These are phyloP conservation scores for Vicia faba DNA, from an alignment of 306 rosid genomes.

Conservation along the genomic window DNA sequence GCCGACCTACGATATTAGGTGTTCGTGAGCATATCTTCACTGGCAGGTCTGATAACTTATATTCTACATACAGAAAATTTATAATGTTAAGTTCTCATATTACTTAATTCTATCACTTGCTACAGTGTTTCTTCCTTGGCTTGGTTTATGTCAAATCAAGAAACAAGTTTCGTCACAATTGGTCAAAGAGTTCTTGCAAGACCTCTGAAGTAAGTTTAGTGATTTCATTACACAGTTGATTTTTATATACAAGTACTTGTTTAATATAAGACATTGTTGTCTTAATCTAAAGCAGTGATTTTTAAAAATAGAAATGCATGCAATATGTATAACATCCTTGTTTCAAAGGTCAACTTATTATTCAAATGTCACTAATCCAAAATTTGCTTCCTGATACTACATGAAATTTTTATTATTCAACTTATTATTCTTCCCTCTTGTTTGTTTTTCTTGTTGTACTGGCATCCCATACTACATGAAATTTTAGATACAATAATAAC, in stretches of 20 bases:
- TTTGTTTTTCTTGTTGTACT: slow-evolving; percentile 5
- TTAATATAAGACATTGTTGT: slow-evolving; percentile 16
- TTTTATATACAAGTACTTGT: slow-evolving; percentile 11
- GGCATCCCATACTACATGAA: slow-evolving; percentile 26
- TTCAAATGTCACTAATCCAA: neutral
- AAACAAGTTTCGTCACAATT: slow-evolving; percentile 89
- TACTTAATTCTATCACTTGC: slow-evolving; percentile 27
- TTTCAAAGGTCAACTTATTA: slow-evolving; percentile 31
- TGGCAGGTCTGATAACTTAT: slow-evolving; percentile 71
- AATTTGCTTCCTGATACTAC: slow-evolving; percentile 6
- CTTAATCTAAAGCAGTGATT: slow-evolving; percentile 23
- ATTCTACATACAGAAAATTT: slow-evolving; percentile 27
- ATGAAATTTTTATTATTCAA: no score
- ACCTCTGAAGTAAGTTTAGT: slow-evolving; percentile 78
- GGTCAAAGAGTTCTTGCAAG: slow-evolving; percentile 99
- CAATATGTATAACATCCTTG: slow-evolving; percentile 1
- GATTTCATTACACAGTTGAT: slow-evolving; percentile 29
- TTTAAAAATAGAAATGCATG: slow-evolving; percentile 19
- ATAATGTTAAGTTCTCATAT: slow-evolving; percentile 15
- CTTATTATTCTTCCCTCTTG: slow-evolving; percentile 10
- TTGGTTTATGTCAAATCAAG: slow-evolving; percentile 99
- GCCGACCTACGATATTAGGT: slow-evolving; percentile 91
- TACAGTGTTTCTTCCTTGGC: slow-evolving; percentile 98
- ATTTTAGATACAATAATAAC: slow-evolving; percentile 17
- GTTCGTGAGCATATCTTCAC: slow-evolving; percentile 98